Base-by-base conservation (phyloP, 495 filamentous ascomycete genomes). In the Penicillium coprophilum region DNA sequence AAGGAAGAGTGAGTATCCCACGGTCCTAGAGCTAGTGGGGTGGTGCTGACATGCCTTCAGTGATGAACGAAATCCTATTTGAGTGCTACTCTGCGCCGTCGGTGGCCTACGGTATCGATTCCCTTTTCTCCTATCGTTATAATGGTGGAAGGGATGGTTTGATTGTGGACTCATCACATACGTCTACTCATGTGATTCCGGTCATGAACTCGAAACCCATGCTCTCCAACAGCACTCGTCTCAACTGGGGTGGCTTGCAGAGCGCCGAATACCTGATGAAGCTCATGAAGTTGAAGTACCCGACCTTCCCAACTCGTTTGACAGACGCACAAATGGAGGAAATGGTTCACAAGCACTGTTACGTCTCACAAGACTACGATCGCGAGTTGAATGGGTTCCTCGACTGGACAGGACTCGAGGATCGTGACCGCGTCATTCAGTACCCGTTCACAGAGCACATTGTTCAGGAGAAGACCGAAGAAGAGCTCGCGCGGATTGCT, bases 1-100 rank as follows among this genome's bases (percentile, higher is more conserved):
- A 32, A 74, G 91, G 58, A 91, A 88, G 74, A 90, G 92, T 96
- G 71, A 57, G 87, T 77, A 6, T 19, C 32, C 34, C 1, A 10
- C 15, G 43, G 9, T n/a, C 23, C n/a, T 10, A 46, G 23, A 8
- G 13, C 24, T 12, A 28, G 9, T 17, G 17, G 20, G 30, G 10
- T 19, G 3, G 21, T 20, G 55, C 64, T 69, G 45, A 72, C 53
- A 46, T 28, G 23, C 19, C 31, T 48, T 24, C 60, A 97, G 91
- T 90, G 60, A 97, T 97, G 91, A 94, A 88, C 55, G 94, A 98
- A 70, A 90, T 97, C 53, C 77, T 98, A 21, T 98, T 96, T 71
- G 94, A 98, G 65, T 92, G 88, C 74, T 98, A 97, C 75, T 81
- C 80, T 40, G 92, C 88, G 6, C 92, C 95, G 0, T 89, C 87